These are phyloP conservation scores for Phaffia rhodozyma DNA, from an alignment of 1,284 basidiomycete species.

Conservation along the genomic window DNA sequence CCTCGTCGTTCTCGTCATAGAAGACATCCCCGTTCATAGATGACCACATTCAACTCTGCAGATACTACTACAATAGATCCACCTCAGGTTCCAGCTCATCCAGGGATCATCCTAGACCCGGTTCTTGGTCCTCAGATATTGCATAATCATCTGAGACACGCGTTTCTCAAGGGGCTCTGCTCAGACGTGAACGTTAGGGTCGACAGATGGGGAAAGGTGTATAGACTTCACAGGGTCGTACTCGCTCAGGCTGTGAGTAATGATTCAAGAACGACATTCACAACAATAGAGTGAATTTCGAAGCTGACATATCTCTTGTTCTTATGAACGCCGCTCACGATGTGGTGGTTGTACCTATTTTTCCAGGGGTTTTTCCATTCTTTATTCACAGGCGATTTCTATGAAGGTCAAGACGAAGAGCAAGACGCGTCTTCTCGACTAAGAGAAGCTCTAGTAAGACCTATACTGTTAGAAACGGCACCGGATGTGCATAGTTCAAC, in stretches of 20 bases:
- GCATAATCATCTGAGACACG: constrained; percentile 23
- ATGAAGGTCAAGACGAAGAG: constrained; percentile 33
- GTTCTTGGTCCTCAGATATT: background rate
- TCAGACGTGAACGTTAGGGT: constrained; percentile 63
- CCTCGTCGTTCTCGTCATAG: too few relatives aligned
- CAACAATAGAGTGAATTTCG: constrained; percentile 4
- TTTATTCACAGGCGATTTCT: constrained; percentile 69
- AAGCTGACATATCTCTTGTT: background rate
- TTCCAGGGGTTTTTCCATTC: constrained; percentile 67
- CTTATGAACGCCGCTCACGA: constrained; percentile 9
- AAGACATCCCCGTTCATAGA: too few relatives aligned
- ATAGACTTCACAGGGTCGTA: constrained; percentile 66
- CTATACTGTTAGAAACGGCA: constrained; percentile 5
- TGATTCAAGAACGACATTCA: background rate
- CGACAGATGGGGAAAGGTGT: constrained; percentile 60
- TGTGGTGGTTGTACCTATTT: background rate
- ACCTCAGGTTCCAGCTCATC: too few relatives aligned
- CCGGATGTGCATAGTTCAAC: constrained; percentile 3
- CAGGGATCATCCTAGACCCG: too few relatives aligned
- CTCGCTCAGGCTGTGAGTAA: constrained; percentile 67
- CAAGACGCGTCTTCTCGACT: constrained; percentile 38
- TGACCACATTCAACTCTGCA: too few relatives aligned
- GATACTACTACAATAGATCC: too few relatives aligned
- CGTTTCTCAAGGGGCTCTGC: constrained; percentile 57
- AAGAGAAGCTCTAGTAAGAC: constrained; percentile 18